Conservation (phyloP, 352 stramenopile genomes). For the Phytopythium delawarense region DNA sequence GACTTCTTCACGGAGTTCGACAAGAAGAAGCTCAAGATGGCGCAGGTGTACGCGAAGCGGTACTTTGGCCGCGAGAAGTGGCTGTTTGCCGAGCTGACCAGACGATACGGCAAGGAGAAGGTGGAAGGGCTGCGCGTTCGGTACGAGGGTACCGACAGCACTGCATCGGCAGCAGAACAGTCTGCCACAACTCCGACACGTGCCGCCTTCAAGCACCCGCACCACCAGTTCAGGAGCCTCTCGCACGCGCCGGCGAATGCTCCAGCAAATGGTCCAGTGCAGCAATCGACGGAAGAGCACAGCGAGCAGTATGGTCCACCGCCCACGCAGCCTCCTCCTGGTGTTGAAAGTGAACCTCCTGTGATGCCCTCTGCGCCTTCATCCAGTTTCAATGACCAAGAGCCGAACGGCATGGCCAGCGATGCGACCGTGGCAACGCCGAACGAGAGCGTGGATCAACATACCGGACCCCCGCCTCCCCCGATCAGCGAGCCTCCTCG, state of each 20-base stretch:
- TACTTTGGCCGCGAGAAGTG: slow-evolving; percentile 64
- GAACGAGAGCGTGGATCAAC: not conserved
- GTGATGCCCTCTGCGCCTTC: not conserved
- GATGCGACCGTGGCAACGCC: not conserved
- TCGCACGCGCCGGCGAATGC: not conserved
- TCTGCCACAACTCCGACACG: slow-evolving; percentile 1
- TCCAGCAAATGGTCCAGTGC: not conserved
- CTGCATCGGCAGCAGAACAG: not conserved
- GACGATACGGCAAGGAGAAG: slow-evolving; percentile 52
- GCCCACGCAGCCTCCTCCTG: not conserved
- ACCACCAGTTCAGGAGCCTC: slow-evolving; percentile 23
- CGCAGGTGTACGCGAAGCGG: slow-evolving; percentile 56
- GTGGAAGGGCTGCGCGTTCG: slow-evolving; percentile 32
- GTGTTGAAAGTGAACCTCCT: not conserved
- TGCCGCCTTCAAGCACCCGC: slow-evolving; percentile 14
- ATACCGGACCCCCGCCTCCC: not conserved
- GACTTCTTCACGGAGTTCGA: slow-evolving; percentile 68
- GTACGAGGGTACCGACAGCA: slow-evolving; percentile 13
- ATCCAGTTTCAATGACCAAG: not conserved
- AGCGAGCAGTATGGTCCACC: not conserved
- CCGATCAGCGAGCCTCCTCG: not conserved
- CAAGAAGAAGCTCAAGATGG: slow-evolving; percentile 56
- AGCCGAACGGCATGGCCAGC: not conserved
- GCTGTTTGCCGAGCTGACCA: slow-evolving; percentile 60
- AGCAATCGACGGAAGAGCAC: not conserved